Conservation (phyloP, 108 stramenopile genomes). For the Cyclotella choctawhatcheeana region DNA sequence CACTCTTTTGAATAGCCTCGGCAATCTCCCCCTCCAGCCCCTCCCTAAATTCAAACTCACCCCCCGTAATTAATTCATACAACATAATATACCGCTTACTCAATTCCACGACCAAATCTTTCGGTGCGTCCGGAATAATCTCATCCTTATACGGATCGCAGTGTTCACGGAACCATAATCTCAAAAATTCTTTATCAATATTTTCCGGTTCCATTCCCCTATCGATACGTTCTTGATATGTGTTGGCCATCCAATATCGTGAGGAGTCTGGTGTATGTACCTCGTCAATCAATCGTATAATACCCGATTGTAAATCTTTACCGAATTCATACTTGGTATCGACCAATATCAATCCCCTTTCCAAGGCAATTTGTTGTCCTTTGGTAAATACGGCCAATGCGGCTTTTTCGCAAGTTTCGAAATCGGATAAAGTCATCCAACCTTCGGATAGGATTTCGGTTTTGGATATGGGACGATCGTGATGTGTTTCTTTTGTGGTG, state of each 20-base stretch:
- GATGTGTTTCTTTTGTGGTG: constrained; percentile 97
- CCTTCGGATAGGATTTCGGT: constrained; percentile 88
- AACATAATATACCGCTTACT: constrained; percentile 94
- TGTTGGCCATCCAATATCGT: constrained; percentile 94
- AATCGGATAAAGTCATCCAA: constrained; percentile 89
- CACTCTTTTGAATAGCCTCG: constrained; percentile 59
- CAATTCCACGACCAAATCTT: constrained; percentile 93
- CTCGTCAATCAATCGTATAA: constrained; percentile 96
- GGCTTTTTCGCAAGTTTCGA: constrained; percentile 77
- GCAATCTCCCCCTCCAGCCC: constrained; percentile 66
- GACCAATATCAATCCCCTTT: constrained; percentile 94
- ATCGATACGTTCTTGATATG: constrained; percentile 84
- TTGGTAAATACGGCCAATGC: constrained; percentile 79
- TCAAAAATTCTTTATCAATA: constrained; percentile 99
- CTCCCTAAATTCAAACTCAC: constrained; percentile 75
- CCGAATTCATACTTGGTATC: constrained; percentile 99
- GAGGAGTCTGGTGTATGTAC: constrained; percentile 98
- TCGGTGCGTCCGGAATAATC: constrained; percentile 93
- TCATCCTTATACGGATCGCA: constrained; percentile 99
- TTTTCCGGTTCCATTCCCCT: constrained; percentile 96
- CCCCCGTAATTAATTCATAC: constrained; percentile 96
- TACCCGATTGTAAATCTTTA: constrained; percentile 79
- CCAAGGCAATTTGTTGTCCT: constrained; percentile 88
- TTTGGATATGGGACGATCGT: constrained; percentile 96
- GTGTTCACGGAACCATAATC: constrained; percentile 94